phyloP scores from a whole-genome alignment of 495 filamentous ascomycete species.

The Geoglossum glabrum region DNA sequence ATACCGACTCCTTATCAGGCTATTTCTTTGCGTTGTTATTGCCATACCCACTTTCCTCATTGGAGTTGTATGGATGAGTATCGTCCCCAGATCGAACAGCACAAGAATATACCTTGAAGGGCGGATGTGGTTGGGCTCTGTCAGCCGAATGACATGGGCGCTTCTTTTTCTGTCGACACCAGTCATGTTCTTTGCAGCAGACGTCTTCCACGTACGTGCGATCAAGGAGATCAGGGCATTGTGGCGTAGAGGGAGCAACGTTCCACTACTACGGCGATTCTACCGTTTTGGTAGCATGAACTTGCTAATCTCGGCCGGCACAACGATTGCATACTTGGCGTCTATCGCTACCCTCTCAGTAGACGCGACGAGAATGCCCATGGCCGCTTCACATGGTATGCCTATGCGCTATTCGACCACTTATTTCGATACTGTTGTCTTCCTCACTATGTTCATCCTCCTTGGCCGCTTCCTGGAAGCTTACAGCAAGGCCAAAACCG shows the following conservation, averaged over 20 bases:
- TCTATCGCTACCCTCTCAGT: conserved; percentile 64
- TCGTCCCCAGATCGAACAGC: conserved; percentile 33
- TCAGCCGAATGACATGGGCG: conserved; percentile 60
- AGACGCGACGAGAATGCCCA: conserved; percentile 23
- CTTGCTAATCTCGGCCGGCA: conserved; percentile 74
- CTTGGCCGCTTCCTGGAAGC: conserved; percentile 65
- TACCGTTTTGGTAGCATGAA: conserved; percentile 96
- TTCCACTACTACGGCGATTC: conserved; percentile 57
- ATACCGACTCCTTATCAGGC: conserved; percentile 24
- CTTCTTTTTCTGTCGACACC: conserved; percentile 76
- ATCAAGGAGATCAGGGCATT: conserved; percentile 59
- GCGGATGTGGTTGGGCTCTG: conserved; percentile 48
- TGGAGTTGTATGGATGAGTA: conserved; percentile 78
- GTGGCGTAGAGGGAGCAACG: conserved; percentile 63
- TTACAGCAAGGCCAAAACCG: conserved; percentile 81
- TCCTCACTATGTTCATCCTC: conserved; percentile 81
- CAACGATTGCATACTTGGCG: conserved; percentile 70
- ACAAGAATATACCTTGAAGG: conserved; percentile 43
- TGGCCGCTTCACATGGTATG: conserved; percentile 12
- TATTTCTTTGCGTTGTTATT: conserved; percentile 47
- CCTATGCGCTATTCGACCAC: conserved; percentile 18
- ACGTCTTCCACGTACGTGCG: conserved; percentile 65
- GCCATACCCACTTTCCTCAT: conserved; percentile 79
- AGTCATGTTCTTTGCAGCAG: conserved; percentile 74
- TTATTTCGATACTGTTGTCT: conserved; percentile 91